Base-by-base conservation (phyloP, 2,329 filamentous ascomycete species). In the Grosmannia clavigera region DNA sequence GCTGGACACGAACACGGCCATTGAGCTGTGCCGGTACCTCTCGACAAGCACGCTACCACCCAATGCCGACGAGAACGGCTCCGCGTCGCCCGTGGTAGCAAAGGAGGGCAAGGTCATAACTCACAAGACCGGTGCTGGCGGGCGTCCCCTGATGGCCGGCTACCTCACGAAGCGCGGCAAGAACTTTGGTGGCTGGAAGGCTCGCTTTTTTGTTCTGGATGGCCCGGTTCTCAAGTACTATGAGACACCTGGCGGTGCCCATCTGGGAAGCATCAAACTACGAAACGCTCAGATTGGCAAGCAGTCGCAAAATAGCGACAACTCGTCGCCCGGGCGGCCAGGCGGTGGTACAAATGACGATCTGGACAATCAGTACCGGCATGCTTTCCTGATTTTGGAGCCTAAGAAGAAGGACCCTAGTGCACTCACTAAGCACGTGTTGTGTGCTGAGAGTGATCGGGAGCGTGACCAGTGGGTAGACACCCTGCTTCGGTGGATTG, bases 161-260 rank as follows among this genome's bases (percentile, higher is more conserved):
- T 99, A 97, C 71, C 76, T 99, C 57, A 97, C 94, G 2, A 99
- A 99, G 76, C 84, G 89, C 66, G 94, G 94, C 56, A 99, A 99
- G 78, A 97, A 97, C 68, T 99, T 99, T 74, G 94, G 94, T 58
- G 94, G 94, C 56, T 99, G 94, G 94, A 99, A 99, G 73, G 92
- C 91, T 12, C 75, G 83, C 40, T 85, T 83, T 68, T 86, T 85
- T 67, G 74, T 83, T 27, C 75, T 84, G 14, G 80, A 83, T 58
- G 80, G 81, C 0, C 80, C 81, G n/a, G 73, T 76, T 10, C 68
- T 99, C 67, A 91, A 88, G 67, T 99, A 99, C 70, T 97, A 89
- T 67, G 94, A 99, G 72, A 84, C 87, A 2, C 91, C 90, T 3
- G 92, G 92, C 56, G 94, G 94, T 53, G 85, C 90, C 19, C 90